Conservation (phyloP, 306 rosid genomes). For the Dicorynia guianensis region DNA sequence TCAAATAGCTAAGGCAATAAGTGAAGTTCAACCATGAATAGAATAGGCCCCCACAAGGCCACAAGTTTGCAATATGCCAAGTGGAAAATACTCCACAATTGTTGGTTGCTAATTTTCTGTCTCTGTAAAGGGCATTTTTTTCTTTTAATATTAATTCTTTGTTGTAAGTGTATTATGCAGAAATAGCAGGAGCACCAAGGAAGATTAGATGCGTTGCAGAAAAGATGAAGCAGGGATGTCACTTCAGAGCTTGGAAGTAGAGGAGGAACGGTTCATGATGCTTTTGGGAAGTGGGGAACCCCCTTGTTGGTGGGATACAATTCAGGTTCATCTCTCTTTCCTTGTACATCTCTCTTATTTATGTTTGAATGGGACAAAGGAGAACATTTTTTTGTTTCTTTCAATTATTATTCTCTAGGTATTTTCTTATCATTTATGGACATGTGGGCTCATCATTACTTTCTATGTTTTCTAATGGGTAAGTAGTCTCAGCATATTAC, state of each 20-base stretch:
- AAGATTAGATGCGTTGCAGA: background rate
- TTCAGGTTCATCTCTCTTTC: conserved; percentile 40
- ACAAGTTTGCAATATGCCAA: background rate
- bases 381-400: conserved; percentile 38
- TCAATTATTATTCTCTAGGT: conserved; percentile 47
- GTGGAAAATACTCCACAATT: background rate
- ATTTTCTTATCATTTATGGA: conserved; percentile 38
- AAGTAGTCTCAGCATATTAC: background rate
- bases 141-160: background rate
- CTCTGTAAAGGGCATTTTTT: background rate
- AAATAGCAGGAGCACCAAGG: conserved; percentile 7
- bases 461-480: conserved; percentile 21
- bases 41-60: background rate
- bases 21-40: background rate
- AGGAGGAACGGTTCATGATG: conserved; percentile 40
- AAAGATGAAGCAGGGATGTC: conserved; percentile 32
- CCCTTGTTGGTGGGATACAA: conserved; percentile 40
- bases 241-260: conserved; percentile 35
- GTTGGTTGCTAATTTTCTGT: background rate
- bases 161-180: background rate
- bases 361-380: conserved; percentile 38
- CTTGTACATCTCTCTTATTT: conserved; percentile 21
- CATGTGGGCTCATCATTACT: conserved; percentile 54
- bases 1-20: background rate
- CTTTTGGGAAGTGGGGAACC: conserved; percentile 47